A percentile compares a stretch with the other conserved stretches of the same genome.
These are phyloP conservation scores for Rhododendron molle DNA, from an alignment of 148 eudicot genomes.

Conservation along the genomic window DNA sequence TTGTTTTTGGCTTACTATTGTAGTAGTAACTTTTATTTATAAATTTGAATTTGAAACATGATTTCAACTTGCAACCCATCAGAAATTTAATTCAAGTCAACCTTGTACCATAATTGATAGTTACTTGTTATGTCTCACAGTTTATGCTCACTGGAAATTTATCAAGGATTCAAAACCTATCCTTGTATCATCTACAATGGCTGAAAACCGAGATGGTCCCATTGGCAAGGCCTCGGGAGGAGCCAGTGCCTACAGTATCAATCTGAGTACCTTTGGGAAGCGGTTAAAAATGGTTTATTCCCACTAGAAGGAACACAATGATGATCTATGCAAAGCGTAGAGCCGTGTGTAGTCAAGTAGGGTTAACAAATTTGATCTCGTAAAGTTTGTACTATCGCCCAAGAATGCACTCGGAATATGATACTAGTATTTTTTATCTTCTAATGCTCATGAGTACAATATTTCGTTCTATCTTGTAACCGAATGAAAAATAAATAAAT, in stretches of 20 bases:
- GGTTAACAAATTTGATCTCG: no score
- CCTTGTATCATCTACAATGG: conserved; percentile 24
- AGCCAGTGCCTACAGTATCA: conserved; percentile 28
- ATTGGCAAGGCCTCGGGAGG: conserved; percentile 13
- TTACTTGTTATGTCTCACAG: not conserved
- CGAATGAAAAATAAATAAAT: no score
- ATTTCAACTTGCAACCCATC: not conserved
- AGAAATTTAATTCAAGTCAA: not conserved
- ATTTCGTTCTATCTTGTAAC: no score
- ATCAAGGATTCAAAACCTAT: not conserved
- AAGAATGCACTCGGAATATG: no score
- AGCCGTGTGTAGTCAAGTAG: no score
- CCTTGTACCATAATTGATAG: not conserved
- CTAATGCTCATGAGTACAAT: no score
- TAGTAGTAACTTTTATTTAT: not conserved
- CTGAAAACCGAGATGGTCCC: conserved; percentile 28
- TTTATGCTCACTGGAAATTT: not conserved
- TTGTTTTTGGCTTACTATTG: not conserved
- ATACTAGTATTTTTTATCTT: no score
- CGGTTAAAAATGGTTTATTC: conserved; percentile 34
- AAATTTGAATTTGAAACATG: not conserved
- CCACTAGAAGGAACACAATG: conserved; percentile 33
- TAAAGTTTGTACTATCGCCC: no score
- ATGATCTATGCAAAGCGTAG: conserved; percentile 8
- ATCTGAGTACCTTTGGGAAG: conserved; percentile 29